Evolutionary conservation across 2,329 filamentous ascomycete species (phyloP), one percentile per base, ranked within the genome.

Genomic region (Talaromyces amestolkiae): DNA sequence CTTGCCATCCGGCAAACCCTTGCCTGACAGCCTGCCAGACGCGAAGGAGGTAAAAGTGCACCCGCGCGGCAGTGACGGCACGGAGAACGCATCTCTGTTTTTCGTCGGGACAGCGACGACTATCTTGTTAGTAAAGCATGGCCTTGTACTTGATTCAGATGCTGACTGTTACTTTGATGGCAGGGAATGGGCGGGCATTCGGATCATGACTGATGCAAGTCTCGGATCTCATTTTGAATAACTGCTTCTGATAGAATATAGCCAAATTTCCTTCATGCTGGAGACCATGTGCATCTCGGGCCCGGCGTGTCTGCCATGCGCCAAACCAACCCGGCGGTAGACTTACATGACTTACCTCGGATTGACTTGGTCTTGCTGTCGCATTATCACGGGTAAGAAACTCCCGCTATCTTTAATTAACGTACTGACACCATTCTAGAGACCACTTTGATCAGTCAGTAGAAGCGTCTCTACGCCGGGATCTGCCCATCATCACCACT

Each of bases 251-350:
- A 64, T 19, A 59, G n/a, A 15, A 15, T 37, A 3, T 24, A 85
- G 72, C 85, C 86, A 9, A 89, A 89, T 74, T 90, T 90, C 75
- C 81, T 90, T 0, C 87, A 89, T 70, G 83, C 83, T 1, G 87
- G 87, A 37, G 86, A 89, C 70, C 85, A 89, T 69, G 86, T 90
- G 9, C 87, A 90, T 72, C 82, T 90, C 1, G 88, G 87, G 0
- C 87, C 87, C 0, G 87, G 87, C 0, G 86, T 89, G 1, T 84
- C 80, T 2, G 83, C 80, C 0, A 80, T 79, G 27, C 79, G 87
- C 1, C 74, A 76, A 27, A 89, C 84, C 0, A 84, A 90, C 68
- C 87, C 87, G 24, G 85, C 85, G 0, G 79, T 90, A 17, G 83
- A 88, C 65, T 72, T 90, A 5, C 80, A 87, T 58, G 79, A 86